Conservation (phyloP, 1,284 basidiomycete species). For the Phlebopus sp. region DNA sequence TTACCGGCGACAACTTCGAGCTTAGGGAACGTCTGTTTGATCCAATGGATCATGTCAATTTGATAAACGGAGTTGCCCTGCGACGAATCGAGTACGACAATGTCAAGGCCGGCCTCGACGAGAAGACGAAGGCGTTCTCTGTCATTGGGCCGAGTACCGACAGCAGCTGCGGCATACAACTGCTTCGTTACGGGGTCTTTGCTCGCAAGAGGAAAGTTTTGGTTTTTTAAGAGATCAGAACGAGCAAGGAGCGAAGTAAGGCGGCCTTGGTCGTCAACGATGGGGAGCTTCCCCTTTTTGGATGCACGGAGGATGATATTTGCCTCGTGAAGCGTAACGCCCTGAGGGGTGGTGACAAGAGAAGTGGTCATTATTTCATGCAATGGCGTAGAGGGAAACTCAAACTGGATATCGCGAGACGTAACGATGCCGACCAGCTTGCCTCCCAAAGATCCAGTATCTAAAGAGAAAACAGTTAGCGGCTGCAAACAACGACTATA, state of each 20-base stretch:
- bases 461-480: slow-evolving; percentile 43
- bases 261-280: slow-evolving; percentile 74
- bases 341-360: slow-evolving; percentile 80
- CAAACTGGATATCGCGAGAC: slow-evolving; percentile 95
- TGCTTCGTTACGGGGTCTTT: slow-evolving; percentile 94
- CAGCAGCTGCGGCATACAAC: slow-evolving; percentile 95
- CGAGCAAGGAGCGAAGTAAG: slow-evolving; percentile 90
- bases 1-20: slow-evolving; percentile 96
- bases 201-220: slow-evolving; percentile 93
- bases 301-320: slow-evolving; percentile 94
- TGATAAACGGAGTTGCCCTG: slow-evolving; percentile 97
- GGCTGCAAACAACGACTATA: slow-evolving; percentile 12
- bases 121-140: slow-evolving; percentile 83
- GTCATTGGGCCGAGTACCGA: slow-evolving; percentile 92
- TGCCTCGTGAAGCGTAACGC: slow-evolving; percentile 88
- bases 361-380: slow-evolving; percentile 89
- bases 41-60: slow-evolving; percentile 94
- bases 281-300: slow-evolving; percentile 97
- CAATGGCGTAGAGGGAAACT: slow-evolving; percentile 64
- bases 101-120: slow-evolving; percentile 93
- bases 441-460: slow-evolving; percentile 83
- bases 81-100: slow-evolving; percentile 93
- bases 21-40: slow-evolving; percentile 82
- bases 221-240: slow-evolving; percentile 97
- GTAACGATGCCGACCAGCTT: slow-evolving; percentile 98